Conservation (phyloP, 305 asterid genomes). For the Rubia tinctorum region DNA sequence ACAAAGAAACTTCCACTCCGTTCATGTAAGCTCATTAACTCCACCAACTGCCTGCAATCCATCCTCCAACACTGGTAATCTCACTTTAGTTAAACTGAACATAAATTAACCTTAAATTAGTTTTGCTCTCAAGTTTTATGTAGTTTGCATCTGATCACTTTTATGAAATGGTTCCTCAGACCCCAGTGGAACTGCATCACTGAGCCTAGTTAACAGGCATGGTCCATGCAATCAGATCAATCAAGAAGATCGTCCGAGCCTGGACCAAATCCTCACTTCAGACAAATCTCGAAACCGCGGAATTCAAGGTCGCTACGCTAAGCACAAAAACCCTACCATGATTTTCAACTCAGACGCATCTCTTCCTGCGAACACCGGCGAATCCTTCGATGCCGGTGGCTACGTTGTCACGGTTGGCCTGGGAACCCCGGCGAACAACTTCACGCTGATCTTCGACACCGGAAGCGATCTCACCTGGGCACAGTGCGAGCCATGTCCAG, state of each 20-base stretch:
- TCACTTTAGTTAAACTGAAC: background rate
- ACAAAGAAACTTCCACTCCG: slow-evolving; percentile 30
- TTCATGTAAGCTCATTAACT: slow-evolving; percentile 39
- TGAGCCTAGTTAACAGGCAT: slow-evolving; percentile 47
- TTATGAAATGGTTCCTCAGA: slow-evolving; percentile 23
- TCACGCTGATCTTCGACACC: slow-evolving; percentile 62
- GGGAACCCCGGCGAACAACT: slow-evolving; percentile 50
- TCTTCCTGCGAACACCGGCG: slow-evolving; percentile 49
- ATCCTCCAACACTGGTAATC: slow-evolving; percentile 27
- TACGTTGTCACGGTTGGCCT: slow-evolving; percentile 54
- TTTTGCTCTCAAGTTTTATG: background rate
- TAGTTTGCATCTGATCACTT: background rate
- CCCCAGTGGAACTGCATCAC: slow-evolving; percentile 38
- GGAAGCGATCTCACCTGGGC: slow-evolving; percentile 84
- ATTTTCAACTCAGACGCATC: slow-evolving; percentile 28
- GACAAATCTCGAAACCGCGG: slow-evolving; percentile 54
- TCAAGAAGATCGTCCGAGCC: slow-evolving; percentile 27
- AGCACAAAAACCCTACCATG: slow-evolving; percentile 11
- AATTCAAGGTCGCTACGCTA: slow-evolving; percentile 40
- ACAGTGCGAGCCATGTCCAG: slow-evolving; percentile 62
- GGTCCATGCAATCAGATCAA: slow-evolving; percentile 48
- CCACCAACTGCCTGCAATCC: slow-evolving; percentile 40
- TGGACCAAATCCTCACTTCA: slow-evolving; percentile 37
- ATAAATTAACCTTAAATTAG: background rate
- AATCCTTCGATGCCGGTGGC: slow-evolving; percentile 37